Evolutionary conservation across 2,329 filamentous ascomycete species (phyloP), one percentile per base, ranked within the genome.

Genomic region (Emericellopsis cladophorae): DNA sequence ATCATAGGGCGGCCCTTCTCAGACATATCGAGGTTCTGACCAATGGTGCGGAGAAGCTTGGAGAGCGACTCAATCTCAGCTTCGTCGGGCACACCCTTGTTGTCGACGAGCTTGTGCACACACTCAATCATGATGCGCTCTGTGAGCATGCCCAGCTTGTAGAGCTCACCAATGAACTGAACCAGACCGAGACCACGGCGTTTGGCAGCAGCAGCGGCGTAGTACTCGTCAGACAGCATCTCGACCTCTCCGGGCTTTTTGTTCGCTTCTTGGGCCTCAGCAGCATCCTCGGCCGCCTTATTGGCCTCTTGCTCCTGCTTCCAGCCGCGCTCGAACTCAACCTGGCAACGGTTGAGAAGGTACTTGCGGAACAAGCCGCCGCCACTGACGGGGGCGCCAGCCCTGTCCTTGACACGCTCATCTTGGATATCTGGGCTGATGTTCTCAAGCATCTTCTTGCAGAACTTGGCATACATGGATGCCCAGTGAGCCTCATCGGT

Each of bases 41-140:
- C 92, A 48, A 98, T 93, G 32, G 92, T 95, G 50, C 83, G 80
- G 46, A 98, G 76, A 47, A 98, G 74, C 67, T 93, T 95, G 54
- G 82, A 88, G 62, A 98, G 79, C 51, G 87, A 94, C 72, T 98
- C 92, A 45, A 98, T 83, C 61, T 95, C 89, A 41, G 90, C 85
- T 66, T 98, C 92, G 52, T 98, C 92, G 36, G 92, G 92, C 45
- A 87, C 69, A 46, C 86, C 88, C 56, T 90, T 83, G 63, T 93
- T 96, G 65, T 98, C 90, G 50, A 98, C 85, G 48, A 98, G 76
- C 65, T 94, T 95, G 68, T 88, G 82, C 23, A 98, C 88, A 74
- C 92, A 98, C 65, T 95, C 87, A 69, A 98, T 90, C 92, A 98
- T 98, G 66, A 98, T 98, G 60, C 90, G 85, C 62, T 95, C 86